A percentile compares a stretch with the other conserved stretches of the same genome.
phyloP scores from a whole-genome alignment of 371 early-diverging fungal species.

The Rhizopus microsporus region DNA sequence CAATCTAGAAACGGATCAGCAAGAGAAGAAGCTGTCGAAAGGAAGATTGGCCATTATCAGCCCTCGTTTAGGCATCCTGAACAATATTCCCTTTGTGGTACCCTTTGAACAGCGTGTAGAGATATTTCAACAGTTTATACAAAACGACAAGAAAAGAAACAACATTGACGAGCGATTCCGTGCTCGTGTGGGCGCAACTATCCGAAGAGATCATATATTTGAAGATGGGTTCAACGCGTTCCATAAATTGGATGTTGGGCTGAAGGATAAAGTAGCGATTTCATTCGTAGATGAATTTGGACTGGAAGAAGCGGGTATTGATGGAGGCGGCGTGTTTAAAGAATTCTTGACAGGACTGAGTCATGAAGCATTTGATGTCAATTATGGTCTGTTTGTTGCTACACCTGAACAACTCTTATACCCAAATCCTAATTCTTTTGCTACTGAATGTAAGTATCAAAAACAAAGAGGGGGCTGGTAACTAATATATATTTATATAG shows the following conservation, averaged over 20 bases:
- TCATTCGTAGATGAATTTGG: conserved; percentile 86
- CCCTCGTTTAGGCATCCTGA: conserved; percentile 74
- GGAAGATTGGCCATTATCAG: conserved; percentile 50
- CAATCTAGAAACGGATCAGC: conserved; percentile 35
- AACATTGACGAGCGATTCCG: conserved; percentile 26
- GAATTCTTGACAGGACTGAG: conserved; percentile 80
- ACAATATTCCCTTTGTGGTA: conserved; percentile 87
- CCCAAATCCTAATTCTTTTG: conserved; percentile 72
- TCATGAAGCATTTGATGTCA: conserved; percentile 82
- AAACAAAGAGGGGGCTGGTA: background rate
- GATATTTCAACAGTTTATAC: conserved; percentile 81
- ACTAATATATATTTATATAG: conserved; percentile 18
- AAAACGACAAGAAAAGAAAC: conserved; percentile 60
- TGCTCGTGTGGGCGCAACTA: conserved; percentile 42
- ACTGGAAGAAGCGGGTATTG: conserved; percentile 89
- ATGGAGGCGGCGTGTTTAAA: conserved; percentile 87
- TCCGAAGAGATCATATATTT: conserved; percentile 81
- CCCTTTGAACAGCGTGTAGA: conserved; percentile 87
- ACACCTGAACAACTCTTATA: conserved; percentile 80
- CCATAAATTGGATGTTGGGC: conserved; percentile 51
- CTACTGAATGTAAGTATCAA: conserved; percentile 47
- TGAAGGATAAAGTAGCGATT: conserved; percentile 82
- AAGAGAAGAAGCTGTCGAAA: conserved; percentile 23
- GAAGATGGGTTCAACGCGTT: conserved; percentile 85
- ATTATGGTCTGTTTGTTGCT: conserved; percentile 75